Base-by-base conservation (phyloP, 75 land plant species). In the Pinus albicaulis region DNA sequence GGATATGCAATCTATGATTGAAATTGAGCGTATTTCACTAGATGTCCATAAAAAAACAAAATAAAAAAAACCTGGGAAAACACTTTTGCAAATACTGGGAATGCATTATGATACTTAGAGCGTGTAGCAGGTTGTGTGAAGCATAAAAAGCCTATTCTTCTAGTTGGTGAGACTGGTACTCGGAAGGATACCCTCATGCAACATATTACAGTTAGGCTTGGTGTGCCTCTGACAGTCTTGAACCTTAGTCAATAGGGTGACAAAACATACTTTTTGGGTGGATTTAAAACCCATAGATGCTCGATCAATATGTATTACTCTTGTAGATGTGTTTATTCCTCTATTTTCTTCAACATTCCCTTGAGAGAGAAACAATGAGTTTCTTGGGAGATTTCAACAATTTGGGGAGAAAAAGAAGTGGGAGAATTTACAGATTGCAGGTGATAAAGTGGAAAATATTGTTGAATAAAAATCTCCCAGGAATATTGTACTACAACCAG, bases 81-180 rank as follows among this genome's bases (percentile, higher is more conserved):
- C 44, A 41, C 83, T 20, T 98, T 95, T 87, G 91, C 90, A 15
- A 76, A 86, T 59, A 83, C 92, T n/a, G 87, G 88, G 26, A n/a
- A 88, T 86, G 80, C 96, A 44, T 55, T 95, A 61, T 87, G 87
- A 57, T 28, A 72, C 56, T 81, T 95, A 66, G 99, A 98, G 74
- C 86, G 82, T 20, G 81, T 98, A 77, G 91, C 96, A 64, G 74
- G 82, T 73, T 91, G 91, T 80, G 89, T 93, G 56, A 90, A 90
- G 84, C 88, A 82, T 59, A 87, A 92, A 69, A 98, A 98, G 76
- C 98, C 99, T 56, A 91, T 95, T 58, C 91, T 98, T 44, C 85
- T 98, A 56, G 99, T 98, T 68, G 99, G 99, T 76, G 99, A 98
- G 80, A 98, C 99, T 75, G 99, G 99, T 56, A 95, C 99, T 4